Conservation (phyloP, 1,284 basidiomycete genomes). For the Stereum hirsutum region DNA sequence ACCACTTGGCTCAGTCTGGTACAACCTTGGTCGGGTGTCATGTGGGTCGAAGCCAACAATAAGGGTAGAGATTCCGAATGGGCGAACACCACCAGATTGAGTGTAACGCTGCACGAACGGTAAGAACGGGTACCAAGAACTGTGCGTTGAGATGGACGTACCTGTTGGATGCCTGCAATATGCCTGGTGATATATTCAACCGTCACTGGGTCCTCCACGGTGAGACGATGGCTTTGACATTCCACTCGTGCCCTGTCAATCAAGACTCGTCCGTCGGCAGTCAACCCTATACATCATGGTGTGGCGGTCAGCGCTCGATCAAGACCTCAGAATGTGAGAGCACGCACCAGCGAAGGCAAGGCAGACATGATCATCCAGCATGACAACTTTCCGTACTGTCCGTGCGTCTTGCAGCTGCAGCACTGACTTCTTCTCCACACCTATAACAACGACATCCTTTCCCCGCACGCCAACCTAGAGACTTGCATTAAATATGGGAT, state of each 20-base stretch:
- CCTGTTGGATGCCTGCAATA: conserved; percentile 97
- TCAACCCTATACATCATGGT: conserved; percentile 58
- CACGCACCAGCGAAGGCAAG: conserved; percentile 90
- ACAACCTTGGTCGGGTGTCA: conserved; percentile 82
- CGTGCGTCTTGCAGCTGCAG: conserved; percentile 97
- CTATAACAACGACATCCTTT: conserved; percentile 90
- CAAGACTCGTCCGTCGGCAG: conserved; percentile 94
- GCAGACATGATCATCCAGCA: conserved; percentile 98
- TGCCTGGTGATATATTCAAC: conserved; percentile 98
- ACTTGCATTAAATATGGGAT: not conserved
- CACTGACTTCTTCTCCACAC: conserved; percentile 98
- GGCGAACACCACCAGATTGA: conserved; percentile 97
- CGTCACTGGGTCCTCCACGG: conserved; percentile 96
- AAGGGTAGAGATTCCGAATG: conserved; percentile 96
- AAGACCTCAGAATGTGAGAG: conserved; percentile 6
- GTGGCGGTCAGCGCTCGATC: not conserved
- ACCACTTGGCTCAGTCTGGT: conserved; percentile 96
- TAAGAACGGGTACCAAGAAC: not conserved
- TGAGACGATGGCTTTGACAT: conserved; percentile 95
- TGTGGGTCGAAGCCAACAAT: conserved; percentile 97
- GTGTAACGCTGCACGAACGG: conserved; percentile 76
- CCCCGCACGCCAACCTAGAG: conserved; percentile 90
- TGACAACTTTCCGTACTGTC: conserved; percentile 96
- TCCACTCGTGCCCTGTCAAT: conserved; percentile 98
- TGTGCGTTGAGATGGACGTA: conserved; percentile 22